Percentiles rank a stretch among this genome's conserved stretches.
Evolutionary conservation across 805 yeast genomes (phyloP).

Genomic region (Nakazawaea ambrosiae): DNA sequence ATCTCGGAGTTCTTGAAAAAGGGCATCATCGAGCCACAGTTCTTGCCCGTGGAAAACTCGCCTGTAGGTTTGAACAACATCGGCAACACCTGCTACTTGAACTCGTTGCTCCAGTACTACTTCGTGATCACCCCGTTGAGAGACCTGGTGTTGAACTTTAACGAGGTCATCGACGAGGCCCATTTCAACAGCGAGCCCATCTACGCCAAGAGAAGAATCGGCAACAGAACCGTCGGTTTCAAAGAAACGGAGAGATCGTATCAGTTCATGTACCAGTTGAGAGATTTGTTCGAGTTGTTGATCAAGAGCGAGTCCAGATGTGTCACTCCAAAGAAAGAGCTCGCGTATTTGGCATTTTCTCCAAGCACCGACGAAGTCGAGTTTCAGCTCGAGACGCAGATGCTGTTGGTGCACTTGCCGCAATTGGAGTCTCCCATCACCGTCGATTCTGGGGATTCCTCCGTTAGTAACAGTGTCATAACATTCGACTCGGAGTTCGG

Average conservation of each 20-base stretch:
- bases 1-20: slow-evolving; percentile 49
- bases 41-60: slow-evolving; percentile 59
- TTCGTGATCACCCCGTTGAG: slow-evolving; percentile 81
- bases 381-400: slow-evolving; percentile 28
- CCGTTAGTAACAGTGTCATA: background rate
- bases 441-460: slow-evolving; percentile 2
- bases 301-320: slow-evolving; percentile 54
- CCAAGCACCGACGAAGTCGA: slow-evolving; percentile 64
- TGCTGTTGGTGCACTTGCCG: slow-evolving; percentile 1
- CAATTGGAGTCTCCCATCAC: background rate
- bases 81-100: slow-evolving; percentile 93
- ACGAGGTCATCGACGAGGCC: slow-evolving; percentile 23
- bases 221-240: slow-evolving; percentile 78
- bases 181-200: slow-evolving; percentile 24
- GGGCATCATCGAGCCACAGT: slow-evolving; percentile 55
- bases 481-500: background rate
- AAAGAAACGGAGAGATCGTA: slow-evolving; percentile 74
- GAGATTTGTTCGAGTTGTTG: slow-evolving; percentile 64
- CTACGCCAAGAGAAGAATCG: slow-evolving; percentile 57
- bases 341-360: slow-evolving; percentile 83
- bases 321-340: slow-evolving; percentile 74
- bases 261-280: slow-evolving; percentile 70
- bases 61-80: slow-evolving; percentile 93
- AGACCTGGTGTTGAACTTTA: slow-evolving; percentile 52
- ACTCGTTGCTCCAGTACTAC: slow-evolving; percentile 84